Conservation (phyloP, 768 basidiomycete genomes). For the Tulasnella sp. region DNA sequence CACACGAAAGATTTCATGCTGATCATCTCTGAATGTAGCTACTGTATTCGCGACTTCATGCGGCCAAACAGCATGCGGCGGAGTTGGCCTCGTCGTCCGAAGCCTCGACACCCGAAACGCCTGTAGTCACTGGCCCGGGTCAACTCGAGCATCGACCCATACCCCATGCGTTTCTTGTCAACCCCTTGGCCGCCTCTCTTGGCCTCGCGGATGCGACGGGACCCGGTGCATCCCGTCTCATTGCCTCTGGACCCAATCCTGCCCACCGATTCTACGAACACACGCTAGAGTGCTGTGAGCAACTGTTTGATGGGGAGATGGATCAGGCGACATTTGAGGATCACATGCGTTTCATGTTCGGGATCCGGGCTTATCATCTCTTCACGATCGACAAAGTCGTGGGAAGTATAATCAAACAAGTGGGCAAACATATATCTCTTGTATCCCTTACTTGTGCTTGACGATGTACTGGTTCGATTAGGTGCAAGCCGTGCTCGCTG, state of each 20-base stretch:
- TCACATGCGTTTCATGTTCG: conserved; percentile 89
- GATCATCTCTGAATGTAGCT: conserved; percentile 39
- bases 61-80: conserved; percentile 73
- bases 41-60: conserved; percentile 74
- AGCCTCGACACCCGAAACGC: neutral
- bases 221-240: conserved; percentile 24
- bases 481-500: conserved; percentile 79
- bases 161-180: conserved; percentile 54
- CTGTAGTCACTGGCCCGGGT: neutral
- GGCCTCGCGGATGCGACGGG: conserved; percentile 81
- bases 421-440: conserved; percentile 27
- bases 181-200: conserved; percentile 72
- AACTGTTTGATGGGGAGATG: conserved; percentile 85
- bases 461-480: conserved; percentile 29
- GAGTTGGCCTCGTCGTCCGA: conserved; percentile 37
- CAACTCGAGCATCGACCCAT: conserved; percentile 34
- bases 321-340: conserved; percentile 92
- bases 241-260: conserved; percentile 27
- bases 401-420: conserved; percentile 83
- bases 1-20: neutral
- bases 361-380: conserved; percentile 79
- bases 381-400: conserved; percentile 94
- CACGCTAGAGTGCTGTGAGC: conserved; percentile 81
- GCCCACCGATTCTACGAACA: conserved; percentile 75
- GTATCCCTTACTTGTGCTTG: conserved; percentile 23